These are phyloP conservation scores for Cynara cardunculus DNA, from an alignment of 129 eudicot genomes.

Conservation along the genomic window DNA sequence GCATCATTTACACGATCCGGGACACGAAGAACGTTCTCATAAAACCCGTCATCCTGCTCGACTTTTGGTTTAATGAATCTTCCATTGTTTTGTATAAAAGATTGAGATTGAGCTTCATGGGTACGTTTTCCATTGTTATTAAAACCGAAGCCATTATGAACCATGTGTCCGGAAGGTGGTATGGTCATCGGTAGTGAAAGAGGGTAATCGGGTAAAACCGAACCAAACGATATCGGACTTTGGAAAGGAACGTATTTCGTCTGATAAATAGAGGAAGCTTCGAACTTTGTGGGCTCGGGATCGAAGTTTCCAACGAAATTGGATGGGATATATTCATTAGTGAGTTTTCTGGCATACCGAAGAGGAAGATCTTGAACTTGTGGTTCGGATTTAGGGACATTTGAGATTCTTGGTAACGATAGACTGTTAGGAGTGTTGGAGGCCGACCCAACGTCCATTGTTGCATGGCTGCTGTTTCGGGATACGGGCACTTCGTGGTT, in stretches of 20 bases:
- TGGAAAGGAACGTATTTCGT: slow-evolving; percentile 34
- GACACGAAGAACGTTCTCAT: slow-evolving; percentile 22
- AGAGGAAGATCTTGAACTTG: slow-evolving; percentile 41
- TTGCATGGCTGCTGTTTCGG: slow-evolving; percentile 44
- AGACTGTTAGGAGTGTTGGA: slow-evolving; percentile 17
- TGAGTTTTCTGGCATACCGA: slow-evolving; percentile 34
- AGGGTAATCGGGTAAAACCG: slow-evolving; percentile 42
- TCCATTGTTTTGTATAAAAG: slow-evolving; percentile 25
- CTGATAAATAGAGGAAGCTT: slow-evolving; percentile 42
- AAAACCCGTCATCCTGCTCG: slow-evolving; percentile 41
- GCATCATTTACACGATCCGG: slow-evolving; percentile 33
- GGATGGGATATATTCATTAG: slow-evolving; percentile 27
- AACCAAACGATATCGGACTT: slow-evolving; percentile 30
- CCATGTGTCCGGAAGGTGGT: slow-evolving; percentile 31
- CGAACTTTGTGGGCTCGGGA: slow-evolving; percentile 24
- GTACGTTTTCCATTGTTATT: slow-evolving; percentile 16
- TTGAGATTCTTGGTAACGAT: slow-evolving; percentile 27
- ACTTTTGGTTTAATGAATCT: slow-evolving; percentile 40
- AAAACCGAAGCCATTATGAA: slow-evolving; percentile 26
- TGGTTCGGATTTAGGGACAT: slow-evolving; percentile 37
- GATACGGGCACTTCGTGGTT: slow-evolving; percentile 65
- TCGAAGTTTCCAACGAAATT: slow-evolving; percentile 38
- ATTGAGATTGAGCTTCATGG: slow-evolving; percentile 15
- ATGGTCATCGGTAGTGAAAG: slow-evolving; percentile 34
- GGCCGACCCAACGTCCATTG: slow-evolving; percentile 26